Evolutionary conservation across 1,284 basidiomycete genomes (phyloP), one percentile per base, ranked within the genome.

Genomic region (Naganishia sp.): DNA sequence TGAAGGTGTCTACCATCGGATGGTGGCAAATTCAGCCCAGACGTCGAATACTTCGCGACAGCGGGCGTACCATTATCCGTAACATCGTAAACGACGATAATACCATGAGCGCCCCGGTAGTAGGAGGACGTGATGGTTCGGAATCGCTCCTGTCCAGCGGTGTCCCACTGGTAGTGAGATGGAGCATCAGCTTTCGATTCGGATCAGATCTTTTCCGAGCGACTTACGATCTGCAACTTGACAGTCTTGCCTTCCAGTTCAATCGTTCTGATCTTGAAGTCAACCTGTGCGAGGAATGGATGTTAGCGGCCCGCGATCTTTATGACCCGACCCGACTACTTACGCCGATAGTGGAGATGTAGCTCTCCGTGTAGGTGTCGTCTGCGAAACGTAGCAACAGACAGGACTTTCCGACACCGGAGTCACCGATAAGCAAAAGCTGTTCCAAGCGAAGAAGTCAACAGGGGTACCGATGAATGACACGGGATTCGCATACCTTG

Each of bases 231-330:
- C 83, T 99, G 96, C 69, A 99, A 87, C 82, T 99, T 99, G 76
- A 99, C 93, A 1, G 93, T 98, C 90, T 98, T 99, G 72, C 95
- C 95, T 80, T 99, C 96, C 64, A 99, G 86, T 82, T 99, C 96
- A 80, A 99, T 98, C 55, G 96, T 99, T 74, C 96, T 86, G 83
- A 99, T 99, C 89, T 99, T 99, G 85, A 99, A 99, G 84, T 99
- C 96, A 68, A 99, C 79, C 77, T 79, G 51, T 10, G 46, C 15
- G 15, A 76, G 52, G 80, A 79, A 25, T 25, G 10, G 13, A 13
- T 39, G 35, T 39, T 39, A 39, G 13, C 35, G 35, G 35, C 35
- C 13, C 35, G 35, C 35, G 35, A 10, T 9, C 35, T 39, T 39
- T 13, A 39, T 39, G n/a, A 39, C n/a, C 21, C 13, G 9, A 2